Percentiles rank a stretch among this genome's conserved stretches.
phyloP scores from a whole-genome alignment of 2,329 filamentous ascomycete species.

The Xylariales sp. region DNA sequence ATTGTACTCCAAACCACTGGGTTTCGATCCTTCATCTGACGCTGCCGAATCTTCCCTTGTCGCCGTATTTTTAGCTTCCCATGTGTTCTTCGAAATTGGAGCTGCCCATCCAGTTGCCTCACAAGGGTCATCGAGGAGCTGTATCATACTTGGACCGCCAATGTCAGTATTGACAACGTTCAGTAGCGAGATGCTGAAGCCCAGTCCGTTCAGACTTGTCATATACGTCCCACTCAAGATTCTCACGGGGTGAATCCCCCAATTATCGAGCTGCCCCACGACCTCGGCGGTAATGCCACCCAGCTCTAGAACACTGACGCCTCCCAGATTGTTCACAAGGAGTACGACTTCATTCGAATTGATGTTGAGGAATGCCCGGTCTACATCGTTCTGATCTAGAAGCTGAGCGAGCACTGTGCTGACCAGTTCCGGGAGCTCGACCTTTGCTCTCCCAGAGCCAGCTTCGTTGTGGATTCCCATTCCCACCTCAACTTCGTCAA shows the following conservation, averaged over 20 bases:
- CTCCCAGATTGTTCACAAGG: conserved; percentile 71
- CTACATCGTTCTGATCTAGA: conserved; percentile 59
- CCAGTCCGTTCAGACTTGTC: conserved; percentile 72
- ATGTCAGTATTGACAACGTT: conserved; percentile 59
- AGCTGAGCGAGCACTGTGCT: conserved; percentile 65
- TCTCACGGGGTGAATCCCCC: conserved; percentile 58
- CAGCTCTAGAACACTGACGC: conserved; percentile 67
- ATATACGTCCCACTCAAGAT: conserved; percentile 69
- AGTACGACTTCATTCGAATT: conserved; percentile 61
- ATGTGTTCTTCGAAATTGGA: conserved; percentile 57
- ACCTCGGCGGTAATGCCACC: conserved; percentile 69
- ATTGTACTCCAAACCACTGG: conserved; percentile 51
- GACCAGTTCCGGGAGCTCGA: conserved; percentile 51
- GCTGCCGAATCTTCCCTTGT: conserved; percentile 36
- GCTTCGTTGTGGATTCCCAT: conserved; percentile 78
- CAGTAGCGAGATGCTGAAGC: conserved; percentile 69
- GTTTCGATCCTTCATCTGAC: conserved; percentile 27
- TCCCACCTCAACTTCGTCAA: conserved; percentile 58
- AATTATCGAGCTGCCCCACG: conserved; percentile 54
- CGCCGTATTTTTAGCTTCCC: conserved; percentile 51
- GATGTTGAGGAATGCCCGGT: conserved; percentile 65
- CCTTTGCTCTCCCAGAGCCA: conserved; percentile 47
- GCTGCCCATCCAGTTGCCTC: conserved; percentile 69
- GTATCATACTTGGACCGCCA: conserved; percentile 56
- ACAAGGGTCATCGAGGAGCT: conserved; percentile 64